Base-by-base conservation (phyloP, 257 asterid species). In the Linaria vulgaris region DNA sequence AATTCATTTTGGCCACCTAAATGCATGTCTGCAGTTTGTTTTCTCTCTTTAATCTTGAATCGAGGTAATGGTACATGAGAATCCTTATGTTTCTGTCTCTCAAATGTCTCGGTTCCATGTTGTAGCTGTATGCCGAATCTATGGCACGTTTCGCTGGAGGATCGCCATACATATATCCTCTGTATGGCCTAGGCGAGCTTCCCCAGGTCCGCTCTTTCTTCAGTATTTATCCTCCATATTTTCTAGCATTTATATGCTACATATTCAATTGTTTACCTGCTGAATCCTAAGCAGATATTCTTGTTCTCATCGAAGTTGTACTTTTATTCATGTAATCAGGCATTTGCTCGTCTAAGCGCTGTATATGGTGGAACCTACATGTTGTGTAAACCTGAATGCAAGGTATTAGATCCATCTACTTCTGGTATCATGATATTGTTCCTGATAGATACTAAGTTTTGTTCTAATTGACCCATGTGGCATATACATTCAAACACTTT, bases 341-440 rank as follows among this genome's bases (percentile, higher is more conserved):
- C 95, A 67, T 91, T 91, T 79, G 98, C 98, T 69, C 95, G 98
- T 53, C 78, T 91, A 19, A 91, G 98, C 82, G 98, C 98, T 63
- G 98, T 91, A 49, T 91, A 88, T 74, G 98, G 98, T 67, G 98
- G 98, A 78, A 91, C 98, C 61, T 91, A 91, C 77, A 91, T 91
- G 98, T 69, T 91, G 90, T 83, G 76, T 73, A 91, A 91, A 71
- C 98, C 96, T 22, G 95, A 88, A 50, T 91, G 98, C 81, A 83
- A 88, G 96, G 98, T 88, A 77, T 12, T 67, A 25, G 22, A 45
- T 20, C 50, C 24, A 44, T 62, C 53, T 21, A 13, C 12, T 30
- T n/a, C 12, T 20, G 34, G 31, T 55, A 30, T 34, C 6, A 30
- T 3, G 37, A 30, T 17, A 21, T 34, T 6, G 5, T 13, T 59